Evolutionary conservation across 345 rosid species (phyloP).

Genomic region (Boechera divaricarpa): DNA sequence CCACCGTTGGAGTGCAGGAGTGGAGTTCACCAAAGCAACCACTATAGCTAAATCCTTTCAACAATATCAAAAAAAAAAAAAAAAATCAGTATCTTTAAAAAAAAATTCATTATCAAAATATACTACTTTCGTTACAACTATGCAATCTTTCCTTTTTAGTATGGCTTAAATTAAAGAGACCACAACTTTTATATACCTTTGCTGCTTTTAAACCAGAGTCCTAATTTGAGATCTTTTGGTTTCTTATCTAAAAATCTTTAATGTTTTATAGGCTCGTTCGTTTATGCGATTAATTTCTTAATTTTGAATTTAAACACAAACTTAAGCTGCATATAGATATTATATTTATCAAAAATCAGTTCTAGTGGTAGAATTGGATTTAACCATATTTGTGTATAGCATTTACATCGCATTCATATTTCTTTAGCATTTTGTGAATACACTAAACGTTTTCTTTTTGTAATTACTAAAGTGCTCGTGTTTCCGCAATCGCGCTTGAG

Average conservation of each 20-base stretch:
- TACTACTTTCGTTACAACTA: constrained; percentile 7
- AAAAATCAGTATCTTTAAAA: not conserved
- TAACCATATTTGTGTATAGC: too few species aligned
- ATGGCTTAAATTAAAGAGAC: not conserved
- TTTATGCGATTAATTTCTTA: not conserved
- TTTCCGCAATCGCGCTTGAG: too few species aligned
- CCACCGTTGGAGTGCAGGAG: constrained; percentile 42
- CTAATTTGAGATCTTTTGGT: not conserved
- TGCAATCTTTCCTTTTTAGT: constrained; percentile 8
- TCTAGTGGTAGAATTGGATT: too few species aligned
- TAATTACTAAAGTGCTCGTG: too few species aligned
- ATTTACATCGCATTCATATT: too few species aligned
- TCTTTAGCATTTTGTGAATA: too few species aligned
- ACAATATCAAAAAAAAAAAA: not conserved
- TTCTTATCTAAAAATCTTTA: not conserved
- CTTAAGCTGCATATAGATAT: not conserved
- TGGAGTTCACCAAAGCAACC: constrained; percentile 47
- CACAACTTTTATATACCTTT: not conserved
- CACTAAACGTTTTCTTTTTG: too few species aligned
- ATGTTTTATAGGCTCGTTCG: not conserved
- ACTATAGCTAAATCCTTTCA: constrained; percentile 30
- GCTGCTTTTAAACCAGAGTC: not conserved
- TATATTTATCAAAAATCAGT: not conserved
- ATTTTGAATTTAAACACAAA: not conserved
- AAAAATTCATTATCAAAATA: not conserved